Percentiles rank a stretch among this genome's conserved stretches.
These are phyloP conservation scores for Schwanniomyces sp. DNA, from an alignment of 805 yeast species.

Conservation along the genomic window DNA sequence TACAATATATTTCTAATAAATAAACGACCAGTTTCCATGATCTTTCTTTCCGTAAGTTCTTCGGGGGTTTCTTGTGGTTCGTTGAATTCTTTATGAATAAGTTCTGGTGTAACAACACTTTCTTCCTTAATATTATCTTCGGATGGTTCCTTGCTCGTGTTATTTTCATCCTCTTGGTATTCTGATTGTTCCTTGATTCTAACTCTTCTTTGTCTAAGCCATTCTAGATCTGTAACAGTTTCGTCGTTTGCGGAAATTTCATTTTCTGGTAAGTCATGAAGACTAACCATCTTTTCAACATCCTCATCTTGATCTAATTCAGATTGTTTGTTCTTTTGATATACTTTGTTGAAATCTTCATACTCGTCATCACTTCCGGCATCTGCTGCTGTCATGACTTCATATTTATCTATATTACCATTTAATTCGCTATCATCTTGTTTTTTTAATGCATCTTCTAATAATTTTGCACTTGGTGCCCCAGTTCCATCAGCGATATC, in stretches of 20 bases:
- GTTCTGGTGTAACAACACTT: neutral
- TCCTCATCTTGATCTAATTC: slow-evolving; percentile 35
- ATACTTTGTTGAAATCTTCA: slow-evolving; percentile 40
- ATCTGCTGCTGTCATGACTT: slow-evolving; percentile 40
- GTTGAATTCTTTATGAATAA: neutral
- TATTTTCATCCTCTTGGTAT: slow-evolving; percentile 12
- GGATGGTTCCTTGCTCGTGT: slow-evolving; percentile 11
- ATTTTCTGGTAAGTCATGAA: slow-evolving; percentile 24
- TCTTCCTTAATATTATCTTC: neutral
- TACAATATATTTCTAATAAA: slow-evolving; percentile 86
- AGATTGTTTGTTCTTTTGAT: slow-evolving; percentile 18
- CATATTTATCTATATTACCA: slow-evolving; percentile 14
- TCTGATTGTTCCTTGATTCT: slow-evolving; percentile 53
- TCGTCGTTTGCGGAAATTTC: slow-evolving; percentile 45
- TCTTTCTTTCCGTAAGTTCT: slow-evolving; percentile 49
- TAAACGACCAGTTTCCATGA: slow-evolving; percentile 72
- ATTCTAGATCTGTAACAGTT: slow-evolving; percentile 72
- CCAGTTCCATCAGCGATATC: slow-evolving; percentile 46
- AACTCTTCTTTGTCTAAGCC: slow-evolving; percentile 76
- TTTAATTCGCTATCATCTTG: slow-evolving; percentile 13
- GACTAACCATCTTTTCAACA: slow-evolving; percentile 52
- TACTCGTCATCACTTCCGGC: slow-evolving; percentile 54
- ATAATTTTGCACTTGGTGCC: slow-evolving; percentile 44
- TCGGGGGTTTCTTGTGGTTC: slow-evolving; percentile 35
- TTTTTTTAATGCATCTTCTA: slow-evolving; percentile 30